Percentiles rank a stretch among this genome's conserved stretches.
Conservation (phyloP, 2,329 filamentous ascomycete species). For the Cercospora brassicicola region DNA sequence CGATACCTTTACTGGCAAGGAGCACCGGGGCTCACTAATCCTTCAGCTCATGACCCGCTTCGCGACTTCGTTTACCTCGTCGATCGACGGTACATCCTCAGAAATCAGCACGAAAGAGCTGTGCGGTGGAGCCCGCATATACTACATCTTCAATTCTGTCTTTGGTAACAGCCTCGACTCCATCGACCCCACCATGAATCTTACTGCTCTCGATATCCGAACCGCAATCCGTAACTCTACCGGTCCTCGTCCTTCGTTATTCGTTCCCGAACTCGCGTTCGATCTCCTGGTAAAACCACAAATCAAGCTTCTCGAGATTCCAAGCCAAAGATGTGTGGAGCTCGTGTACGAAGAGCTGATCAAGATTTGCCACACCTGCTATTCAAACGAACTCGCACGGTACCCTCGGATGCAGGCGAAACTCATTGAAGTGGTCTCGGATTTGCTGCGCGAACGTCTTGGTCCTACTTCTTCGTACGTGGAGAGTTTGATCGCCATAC, state of each 20-base stretch:
- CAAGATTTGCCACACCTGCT: conserved; percentile 98
- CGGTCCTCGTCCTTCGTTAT: conserved; percentile 88
- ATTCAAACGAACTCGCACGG: conserved; percentile 86
- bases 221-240: conserved; percentile 98
- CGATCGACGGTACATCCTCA: conserved; percentile 96
- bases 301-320: conserved; percentile 93
- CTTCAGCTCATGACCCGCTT: conserved; percentile 98
- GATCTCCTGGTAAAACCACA: conserved; percentile 97
- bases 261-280: conserved; percentile 96
- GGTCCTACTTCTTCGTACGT: conserved; percentile 89
- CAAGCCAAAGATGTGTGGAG: conserved; percentile 94
- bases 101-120: conserved; percentile 99
- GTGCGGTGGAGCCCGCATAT: conserved; percentile 90
- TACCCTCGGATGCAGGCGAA: conserved; percentile 94
- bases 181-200: conserved; percentile 92
- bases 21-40: conserved; percentile 91
- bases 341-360: conserved; percentile 98
- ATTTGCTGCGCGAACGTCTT: conserved; percentile 85
- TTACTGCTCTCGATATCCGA: conserved; percentile 90
- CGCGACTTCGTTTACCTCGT: conserved; percentile 95
- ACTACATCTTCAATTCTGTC: conserved; percentile 99
- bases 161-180: conserved; percentile 95
- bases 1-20: conserved; percentile 95
- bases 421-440: conserved; percentile 96
- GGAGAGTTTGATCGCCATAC: conserved; percentile 94